Evolutionary conservation across 768 basidiomycete genomes (phyloP).

Genomic region (Scleroderma citrinum): DNA sequence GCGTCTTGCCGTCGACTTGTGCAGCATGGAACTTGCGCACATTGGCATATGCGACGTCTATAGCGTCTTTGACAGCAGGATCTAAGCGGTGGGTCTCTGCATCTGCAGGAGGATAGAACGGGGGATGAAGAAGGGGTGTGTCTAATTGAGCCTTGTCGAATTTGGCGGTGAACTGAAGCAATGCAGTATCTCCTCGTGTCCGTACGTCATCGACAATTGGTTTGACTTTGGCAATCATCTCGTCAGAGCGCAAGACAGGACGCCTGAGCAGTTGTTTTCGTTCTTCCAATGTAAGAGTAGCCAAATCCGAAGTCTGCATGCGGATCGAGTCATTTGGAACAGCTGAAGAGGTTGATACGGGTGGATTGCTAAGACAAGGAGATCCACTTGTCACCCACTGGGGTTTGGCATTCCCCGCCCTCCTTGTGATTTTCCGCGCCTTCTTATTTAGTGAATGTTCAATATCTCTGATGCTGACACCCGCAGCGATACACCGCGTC

Average conservation of each 20-base stretch:
- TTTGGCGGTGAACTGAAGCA: conserved; percentile 85
- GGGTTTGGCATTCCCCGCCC: conserved; percentile 89
- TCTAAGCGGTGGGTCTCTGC: conserved; percentile 51
- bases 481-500: conserved; percentile 75
- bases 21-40: conserved; percentile 89
- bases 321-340: conserved; percentile 48
- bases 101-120: conserved; percentile 42
- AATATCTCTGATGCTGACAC: conserved; percentile 78
- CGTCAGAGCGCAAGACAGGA: conserved; percentile 72
- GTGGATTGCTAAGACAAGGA: conserved; percentile 20
- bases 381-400: conserved; percentile 46
- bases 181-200: conserved; percentile 74
- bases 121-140: conserved; percentile 70
- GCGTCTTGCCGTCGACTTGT: conserved; percentile 62
- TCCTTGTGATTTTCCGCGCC: conserved; percentile 77
- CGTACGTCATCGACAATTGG: conserved; percentile 92
- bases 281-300: conserved; percentile 41
- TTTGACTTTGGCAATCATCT: conserved; percentile 74
- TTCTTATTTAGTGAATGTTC: conserved; percentile 81
- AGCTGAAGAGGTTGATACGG: conserved; percentile 17
- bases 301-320: conserved; percentile 71
- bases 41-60: conserved; percentile 87
- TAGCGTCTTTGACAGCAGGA: conserved; percentile 65
- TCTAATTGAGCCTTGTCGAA: conserved; percentile 80
- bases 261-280: conserved; percentile 73